These are phyloP conservation scores for Leccinum boreale DNA, from an alignment of 768 basidiomycete genomes.

Conservation along the genomic window DNA sequence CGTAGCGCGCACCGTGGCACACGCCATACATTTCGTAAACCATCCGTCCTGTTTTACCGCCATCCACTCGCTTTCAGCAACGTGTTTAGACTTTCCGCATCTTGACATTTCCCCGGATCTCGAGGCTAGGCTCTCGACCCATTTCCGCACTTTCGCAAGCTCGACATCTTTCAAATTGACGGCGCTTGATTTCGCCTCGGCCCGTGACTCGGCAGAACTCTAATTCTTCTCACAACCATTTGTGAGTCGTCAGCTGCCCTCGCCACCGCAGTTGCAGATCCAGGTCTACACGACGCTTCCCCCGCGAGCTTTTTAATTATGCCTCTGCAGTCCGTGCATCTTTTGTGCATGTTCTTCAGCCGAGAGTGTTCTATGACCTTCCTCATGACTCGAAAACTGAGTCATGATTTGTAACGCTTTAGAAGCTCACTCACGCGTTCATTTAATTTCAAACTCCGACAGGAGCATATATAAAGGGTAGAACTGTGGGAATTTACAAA, in stretches of 20 bases:
- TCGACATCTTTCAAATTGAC: conserved; percentile 25
- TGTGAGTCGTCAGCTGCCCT: neutral
- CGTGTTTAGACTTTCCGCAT: conserved; percentile 13
- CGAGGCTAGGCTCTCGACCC: neutral
- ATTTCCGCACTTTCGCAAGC: conserved; percentile 5
- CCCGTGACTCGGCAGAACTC: conserved; percentile 10
- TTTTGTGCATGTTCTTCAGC: neutral
- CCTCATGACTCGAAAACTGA: neutral
- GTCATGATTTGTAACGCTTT: neutral
- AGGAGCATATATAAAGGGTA: conserved; percentile 6
- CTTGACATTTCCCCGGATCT: neutral
- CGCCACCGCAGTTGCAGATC: neutral
- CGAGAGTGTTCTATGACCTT: neutral
- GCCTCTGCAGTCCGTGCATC: neutral
- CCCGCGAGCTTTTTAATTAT: neutral
- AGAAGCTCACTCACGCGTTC: conserved; percentile 1
- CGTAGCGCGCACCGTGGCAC: conserved; percentile 19
- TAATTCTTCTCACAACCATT: conserved; percentile 13
- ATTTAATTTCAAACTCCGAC: conserved; percentile 16
- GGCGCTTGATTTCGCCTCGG: neutral
- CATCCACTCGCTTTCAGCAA: conserved; percentile 4
- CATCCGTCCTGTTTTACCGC: conserved; percentile 9
- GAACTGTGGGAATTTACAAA: neutral
- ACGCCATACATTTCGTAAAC: conserved; percentile 17
- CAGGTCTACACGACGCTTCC: neutral